Conservation (phyloP, 2,329 filamentous ascomycete species). For the Aspergillus fijiensis region DNA sequence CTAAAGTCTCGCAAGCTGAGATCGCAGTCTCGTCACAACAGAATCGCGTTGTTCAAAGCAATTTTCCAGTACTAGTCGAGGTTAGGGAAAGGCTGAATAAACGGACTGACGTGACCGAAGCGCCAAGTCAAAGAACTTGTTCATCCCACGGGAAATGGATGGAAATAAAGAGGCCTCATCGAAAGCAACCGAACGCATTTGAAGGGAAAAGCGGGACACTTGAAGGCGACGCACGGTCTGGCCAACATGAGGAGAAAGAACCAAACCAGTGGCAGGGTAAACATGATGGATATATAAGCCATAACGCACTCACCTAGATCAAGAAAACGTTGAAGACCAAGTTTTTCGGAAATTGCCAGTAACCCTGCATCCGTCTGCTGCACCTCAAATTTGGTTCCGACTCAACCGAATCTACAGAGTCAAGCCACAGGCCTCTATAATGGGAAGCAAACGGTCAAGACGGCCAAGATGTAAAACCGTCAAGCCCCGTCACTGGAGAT, state of each 20-base stretch:
- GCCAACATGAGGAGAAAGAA: conserved; percentile 4
- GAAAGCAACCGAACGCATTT: conserved; percentile 1
- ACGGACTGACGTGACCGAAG: not conserved
- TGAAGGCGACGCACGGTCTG: conserved; percentile 4
- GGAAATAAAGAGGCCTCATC: conserved; percentile 6
- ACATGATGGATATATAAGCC: conserved; percentile 1
- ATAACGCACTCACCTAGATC: conserved; percentile 4
- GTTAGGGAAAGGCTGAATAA: conserved; percentile 7
- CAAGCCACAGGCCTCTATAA: not conserved
- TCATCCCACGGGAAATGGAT: conserved; percentile 6
- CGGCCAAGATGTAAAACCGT: not conserved
- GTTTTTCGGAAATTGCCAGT: not conserved
- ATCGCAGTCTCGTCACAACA: conserved; percentile 1
- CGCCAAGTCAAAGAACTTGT: not conserved
- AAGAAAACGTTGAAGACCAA: not conserved
- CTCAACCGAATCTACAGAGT: conserved; percentile 5
- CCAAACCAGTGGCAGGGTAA: not conserved
- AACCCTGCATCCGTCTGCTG: conserved; percentile 2
- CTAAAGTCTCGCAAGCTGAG: conserved; percentile 8
- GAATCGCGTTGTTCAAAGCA: conserved; percentile 5
- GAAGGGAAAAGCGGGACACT: not conserved
- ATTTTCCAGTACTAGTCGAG: conserved; percentile 8
- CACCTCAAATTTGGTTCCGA: conserved; percentile 1
- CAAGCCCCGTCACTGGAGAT: conserved; percentile 5
- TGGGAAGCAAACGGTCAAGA: not conserved